A percentile compares a stretch with the other conserved stretches of the same genome.
Evolutionary conservation across 2,329 filamentous ascomycete species (phyloP).

Genomic region (Ceratocystis albifundus): DNA sequence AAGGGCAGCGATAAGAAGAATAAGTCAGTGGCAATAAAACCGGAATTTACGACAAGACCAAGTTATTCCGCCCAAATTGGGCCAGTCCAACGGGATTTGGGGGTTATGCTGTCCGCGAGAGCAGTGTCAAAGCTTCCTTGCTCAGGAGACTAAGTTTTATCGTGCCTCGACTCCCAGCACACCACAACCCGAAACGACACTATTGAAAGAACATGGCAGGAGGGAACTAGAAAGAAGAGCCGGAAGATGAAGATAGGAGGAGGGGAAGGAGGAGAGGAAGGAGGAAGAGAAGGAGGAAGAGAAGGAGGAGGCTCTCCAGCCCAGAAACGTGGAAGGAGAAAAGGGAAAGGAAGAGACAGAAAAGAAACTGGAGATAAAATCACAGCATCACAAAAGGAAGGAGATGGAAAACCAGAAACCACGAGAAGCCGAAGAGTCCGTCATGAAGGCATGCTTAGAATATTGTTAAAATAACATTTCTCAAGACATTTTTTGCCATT

Average conservation of each 20-base stretch:
- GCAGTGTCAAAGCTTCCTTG: not conserved
- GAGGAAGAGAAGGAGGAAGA: not conserved
- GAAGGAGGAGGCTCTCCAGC: not conserved
- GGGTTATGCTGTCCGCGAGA: too few relatives aligned
- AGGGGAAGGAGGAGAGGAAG: not conserved
- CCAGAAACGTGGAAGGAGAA: not conserved
- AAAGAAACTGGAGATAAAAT: not conserved
- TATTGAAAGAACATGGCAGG: not conserved
- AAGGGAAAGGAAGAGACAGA: not conserved
- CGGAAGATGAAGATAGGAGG: not conserved
- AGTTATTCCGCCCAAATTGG: too few relatives aligned
- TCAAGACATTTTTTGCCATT: not conserved
- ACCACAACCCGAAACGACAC: constrained; percentile 1
- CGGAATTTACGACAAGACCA: not conserved
- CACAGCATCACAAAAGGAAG: not conserved
- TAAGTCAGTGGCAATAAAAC: too few relatives aligned
- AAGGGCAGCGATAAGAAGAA: not conserved
- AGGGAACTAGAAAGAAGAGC: not conserved
- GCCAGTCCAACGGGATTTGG: too few relatives aligned
- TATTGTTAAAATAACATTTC: not conserved
- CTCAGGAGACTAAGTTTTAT: not conserved
- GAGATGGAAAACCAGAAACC: not conserved
- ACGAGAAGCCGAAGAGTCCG: not conserved
- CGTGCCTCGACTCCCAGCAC: not conserved
- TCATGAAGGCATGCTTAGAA: not conserved